A percentile compares a stretch with the other conserved stretches of the same genome.
Evolutionary conservation across 2,329 filamentous ascomycete genomes (phyloP).

Genomic region (Dactylella cylindrospora): DNA sequence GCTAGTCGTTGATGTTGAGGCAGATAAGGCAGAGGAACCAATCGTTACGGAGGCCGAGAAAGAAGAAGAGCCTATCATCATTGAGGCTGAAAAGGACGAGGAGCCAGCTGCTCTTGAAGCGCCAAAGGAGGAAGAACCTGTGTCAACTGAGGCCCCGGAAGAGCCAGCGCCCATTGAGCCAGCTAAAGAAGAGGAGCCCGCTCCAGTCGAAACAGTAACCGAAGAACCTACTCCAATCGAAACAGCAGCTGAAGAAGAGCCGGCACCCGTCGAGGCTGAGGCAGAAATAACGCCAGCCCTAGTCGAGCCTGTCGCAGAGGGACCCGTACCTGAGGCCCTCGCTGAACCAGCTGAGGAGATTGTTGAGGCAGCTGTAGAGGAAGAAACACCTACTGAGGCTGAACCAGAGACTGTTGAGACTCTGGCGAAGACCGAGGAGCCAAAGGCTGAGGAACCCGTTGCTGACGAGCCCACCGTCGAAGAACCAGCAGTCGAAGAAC

Average conservation of each 20-base stretch:
- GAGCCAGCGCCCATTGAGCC: not conserved
- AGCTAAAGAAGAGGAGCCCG: not conserved
- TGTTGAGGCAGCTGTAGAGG: not conserved
- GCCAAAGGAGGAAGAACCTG: no score
- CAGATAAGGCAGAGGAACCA: not conserved
- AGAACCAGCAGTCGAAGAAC: not conserved
- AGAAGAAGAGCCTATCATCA: not conserved
- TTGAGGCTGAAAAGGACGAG: not conserved
- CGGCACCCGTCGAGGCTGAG: not conserved
- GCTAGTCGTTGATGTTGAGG: not conserved
- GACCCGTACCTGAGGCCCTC: not conserved
- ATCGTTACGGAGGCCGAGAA: no score
- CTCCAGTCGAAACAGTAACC: not conserved
- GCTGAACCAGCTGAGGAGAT: not conserved
- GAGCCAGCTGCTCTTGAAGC: not conserved
- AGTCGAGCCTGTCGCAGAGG: not conserved
- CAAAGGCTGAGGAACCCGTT: not conserved
- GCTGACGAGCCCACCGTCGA: not conserved
- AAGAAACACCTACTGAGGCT: conserved; percentile 2
- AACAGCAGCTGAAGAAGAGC: not conserved
- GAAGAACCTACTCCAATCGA: not conserved
- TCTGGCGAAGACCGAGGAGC: conserved; percentile 6
- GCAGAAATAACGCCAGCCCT: no score
- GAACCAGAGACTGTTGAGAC: conserved; percentile 3
- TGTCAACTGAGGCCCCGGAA: no score